Evolutionary conservation across 2,329 filamentous ascomycete genomes (phyloP), one percentile per base, ranked within the genome.

Genomic region (Xylaria hypoxylon): DNA sequence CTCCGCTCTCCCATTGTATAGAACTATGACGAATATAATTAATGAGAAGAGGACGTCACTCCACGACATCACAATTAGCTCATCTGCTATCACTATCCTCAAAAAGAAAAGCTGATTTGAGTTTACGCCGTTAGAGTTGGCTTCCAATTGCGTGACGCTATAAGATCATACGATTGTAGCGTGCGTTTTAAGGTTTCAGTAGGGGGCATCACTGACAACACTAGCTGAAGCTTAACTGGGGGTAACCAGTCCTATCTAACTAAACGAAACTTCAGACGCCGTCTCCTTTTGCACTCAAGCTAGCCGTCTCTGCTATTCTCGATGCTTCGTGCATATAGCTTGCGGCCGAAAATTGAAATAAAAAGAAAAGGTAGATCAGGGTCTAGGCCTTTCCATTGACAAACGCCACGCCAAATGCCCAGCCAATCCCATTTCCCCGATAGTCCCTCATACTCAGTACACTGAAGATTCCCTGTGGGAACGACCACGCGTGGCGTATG

Each of bases 351-450:
- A 35, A 31, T 19, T 7, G 45, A 19, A 22, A n/a, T 17, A 24
- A 17, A 26, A 57, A 53, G 35, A 33, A 33, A 13, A 47, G 19
- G 6, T 24, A 58, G 22, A 59, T 28, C 35, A 42, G 42, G 40
- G 47, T 22, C 38, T 22, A 24, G 22, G 40, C 33, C 60, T 42
- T 62, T 38, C 60, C 60, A 28, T 50, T 47, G 17, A 59, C 4
- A 51, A 68, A 68, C 62, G 65, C 65, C 62, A 48, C 42, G 53
- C 62, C 52, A 45, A 61, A 68, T 59, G 48, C 45, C 44, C 7
- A 59, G 35, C 48, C 40, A 26, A 35, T 57, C 44, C 59, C 51
- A 5, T 48, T 44, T 35, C 33, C 38, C 10, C 31, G 11, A 40
- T 65, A 26, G 33, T 42, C 44, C 33, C 33, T 13, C 7, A 35